These are phyloP conservation scores for Fusarium caatingaense DNA, from an alignment of 2,329 filamentous ascomycete species.

Conservation along the genomic window DNA sequence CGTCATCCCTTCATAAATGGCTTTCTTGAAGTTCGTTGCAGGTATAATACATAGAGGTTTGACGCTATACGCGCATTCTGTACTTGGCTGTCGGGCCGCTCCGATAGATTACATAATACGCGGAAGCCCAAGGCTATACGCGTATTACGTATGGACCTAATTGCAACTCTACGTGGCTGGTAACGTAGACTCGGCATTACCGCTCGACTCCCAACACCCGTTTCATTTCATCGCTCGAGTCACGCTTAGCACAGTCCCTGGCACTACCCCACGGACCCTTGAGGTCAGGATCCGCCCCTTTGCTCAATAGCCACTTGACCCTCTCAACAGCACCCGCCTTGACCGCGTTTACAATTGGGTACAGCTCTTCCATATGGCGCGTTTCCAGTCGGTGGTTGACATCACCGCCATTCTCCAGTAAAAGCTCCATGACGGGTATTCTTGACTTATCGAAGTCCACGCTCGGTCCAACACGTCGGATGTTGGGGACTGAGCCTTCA, in stretches of 20 bases:
- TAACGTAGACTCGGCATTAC: neutral
- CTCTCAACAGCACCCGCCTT: constrained; percentile 31
- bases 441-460: constrained; percentile 23
- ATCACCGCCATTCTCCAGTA: constrained; percentile 24
- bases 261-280: neutral
- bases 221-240: neutral
- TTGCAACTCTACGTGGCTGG: too few relatives aligned
- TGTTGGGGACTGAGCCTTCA: constrained; percentile 1
- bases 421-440: constrained; percentile 28
- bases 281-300: constrained; percentile 17
- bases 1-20: too few relatives aligned
- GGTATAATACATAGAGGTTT: too few relatives aligned
- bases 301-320: constrained; percentile 24
- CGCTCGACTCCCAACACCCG: neutral
- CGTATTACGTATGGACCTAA: too few relatives aligned
- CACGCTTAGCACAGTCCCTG: neutral
- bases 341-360: constrained; percentile 27
- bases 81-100: too few relatives aligned
- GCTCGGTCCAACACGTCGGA: constrained; percentile 9
- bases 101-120: neutral
- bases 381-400: neutral
- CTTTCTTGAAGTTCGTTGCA: too few relatives aligned
- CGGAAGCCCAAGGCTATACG: neutral
- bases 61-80: too few relatives aligned
- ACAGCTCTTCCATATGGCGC: constrained; percentile 12